These are phyloP conservation scores for Maudiozyma saulgeensis DNA, from an alignment of 805 yeast species.

Conservation along the genomic window DNA sequence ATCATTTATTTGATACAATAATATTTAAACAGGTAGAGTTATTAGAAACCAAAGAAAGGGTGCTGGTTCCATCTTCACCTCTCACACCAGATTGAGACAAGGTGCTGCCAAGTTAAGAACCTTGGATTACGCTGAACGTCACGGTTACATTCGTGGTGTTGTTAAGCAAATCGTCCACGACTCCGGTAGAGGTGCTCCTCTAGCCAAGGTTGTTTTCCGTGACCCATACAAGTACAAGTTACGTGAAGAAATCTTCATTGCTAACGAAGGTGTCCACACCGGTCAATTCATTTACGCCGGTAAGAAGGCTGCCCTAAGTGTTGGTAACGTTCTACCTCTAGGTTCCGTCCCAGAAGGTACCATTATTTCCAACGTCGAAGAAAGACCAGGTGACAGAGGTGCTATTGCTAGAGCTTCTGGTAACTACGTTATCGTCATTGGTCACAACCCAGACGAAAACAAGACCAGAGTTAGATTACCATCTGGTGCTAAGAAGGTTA, in stretches of 20 bases:
- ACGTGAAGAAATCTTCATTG: conserved; percentile 97
- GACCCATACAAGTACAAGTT: conserved; percentile 98
- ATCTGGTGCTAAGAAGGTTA: conserved; percentile 96
- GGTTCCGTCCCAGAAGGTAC: conserved; percentile 99
- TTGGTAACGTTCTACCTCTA: conserved; percentile 94
- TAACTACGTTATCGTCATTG: conserved; percentile 96
- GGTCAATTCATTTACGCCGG: conserved; percentile 99
- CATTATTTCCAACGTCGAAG: conserved; percentile 95
- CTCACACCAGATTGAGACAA: conserved; percentile 99
- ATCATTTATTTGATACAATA: neutral
- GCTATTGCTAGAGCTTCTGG: conserved; percentile 99
- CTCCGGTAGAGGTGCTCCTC: conserved; percentile 99
- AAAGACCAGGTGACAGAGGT: conserved; percentile 99
- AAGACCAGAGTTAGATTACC: conserved; percentile 99
- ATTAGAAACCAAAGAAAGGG: conserved; percentile 99
- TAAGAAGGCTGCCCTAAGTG: conserved; percentile 92
- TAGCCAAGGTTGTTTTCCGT: conserved; percentile 97
- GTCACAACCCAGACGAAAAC: conserved; percentile 98
- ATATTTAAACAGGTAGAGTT: conserved; percentile 71
- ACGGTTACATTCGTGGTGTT: conserved; percentile 98
- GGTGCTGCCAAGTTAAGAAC: conserved; percentile 99
- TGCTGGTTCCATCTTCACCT: conserved; percentile 99
- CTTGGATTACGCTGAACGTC: conserved; percentile 98
- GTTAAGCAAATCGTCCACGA: conserved; percentile 98
- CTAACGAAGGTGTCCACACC: conserved; percentile 99